phyloP scores from a whole-genome alignment of 2,329 filamentous ascomycete species.

The Cordyceps cicadae region DNA sequence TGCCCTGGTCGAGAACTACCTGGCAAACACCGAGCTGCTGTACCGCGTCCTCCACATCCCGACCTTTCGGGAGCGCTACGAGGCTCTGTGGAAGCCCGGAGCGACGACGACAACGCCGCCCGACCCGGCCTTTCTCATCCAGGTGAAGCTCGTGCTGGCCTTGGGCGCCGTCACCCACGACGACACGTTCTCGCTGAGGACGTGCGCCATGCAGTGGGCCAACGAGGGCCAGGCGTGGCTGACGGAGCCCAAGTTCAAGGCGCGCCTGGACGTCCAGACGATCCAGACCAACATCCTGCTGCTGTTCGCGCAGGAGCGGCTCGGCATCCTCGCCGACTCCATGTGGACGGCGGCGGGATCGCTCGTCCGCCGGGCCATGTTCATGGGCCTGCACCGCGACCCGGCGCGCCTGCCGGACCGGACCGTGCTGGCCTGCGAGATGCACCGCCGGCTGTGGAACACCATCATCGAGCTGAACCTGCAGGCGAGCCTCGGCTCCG shows the following conservation, averaged over 20 bases:
- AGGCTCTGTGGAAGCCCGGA: constrained; percentile 37
- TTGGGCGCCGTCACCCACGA: constrained; percentile 46
- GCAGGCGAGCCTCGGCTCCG: constrained; percentile 37
- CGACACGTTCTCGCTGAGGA: constrained; percentile 39
- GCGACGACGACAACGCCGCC: no score
- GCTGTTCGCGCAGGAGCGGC: constrained; percentile 32
- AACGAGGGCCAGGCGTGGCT: constrained; percentile 50
- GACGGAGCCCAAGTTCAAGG: constrained; percentile 45
- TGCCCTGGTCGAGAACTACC: constrained; percentile 39
- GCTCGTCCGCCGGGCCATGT: constrained; percentile 37
- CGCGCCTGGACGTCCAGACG: constrained; percentile 38
- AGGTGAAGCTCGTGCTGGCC: constrained; percentile 50
- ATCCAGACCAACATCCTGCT: constrained; percentile 41
- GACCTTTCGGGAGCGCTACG: constrained; percentile 39
- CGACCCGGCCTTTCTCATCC: constrained; percentile 41
- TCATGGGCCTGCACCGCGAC: constrained; percentile 44
- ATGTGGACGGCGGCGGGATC: constrained; percentile 39
- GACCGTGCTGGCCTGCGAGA: constrained; percentile 32
- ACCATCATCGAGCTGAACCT: constrained; percentile 41
- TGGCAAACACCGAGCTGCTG: constrained; percentile 37
- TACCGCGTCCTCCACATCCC: constrained; percentile 45
- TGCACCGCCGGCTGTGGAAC: constrained; percentile 44
- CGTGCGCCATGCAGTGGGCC: constrained; percentile 45
- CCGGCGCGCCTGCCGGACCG: constrained; percentile 31
- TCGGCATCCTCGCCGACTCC: constrained; percentile 34